Conservation (phyloP, 164 flowering plant genomes). For the Taxillus chinensis region DNA sequence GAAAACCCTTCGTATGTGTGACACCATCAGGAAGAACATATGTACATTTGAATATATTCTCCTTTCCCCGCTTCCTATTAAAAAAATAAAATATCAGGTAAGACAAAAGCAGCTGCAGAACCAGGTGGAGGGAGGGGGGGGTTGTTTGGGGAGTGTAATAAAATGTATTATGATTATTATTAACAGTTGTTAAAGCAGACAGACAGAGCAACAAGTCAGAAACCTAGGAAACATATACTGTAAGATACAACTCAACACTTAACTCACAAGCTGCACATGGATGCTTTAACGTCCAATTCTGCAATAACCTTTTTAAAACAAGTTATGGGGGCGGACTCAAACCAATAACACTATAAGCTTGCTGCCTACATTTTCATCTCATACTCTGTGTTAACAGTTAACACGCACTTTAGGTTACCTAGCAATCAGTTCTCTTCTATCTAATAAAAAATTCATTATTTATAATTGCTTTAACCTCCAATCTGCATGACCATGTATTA, state of each 20-base stretch:
- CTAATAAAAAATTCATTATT: background rate
- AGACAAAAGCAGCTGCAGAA: background rate
- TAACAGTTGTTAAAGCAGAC: no score
- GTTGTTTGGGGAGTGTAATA: no score
- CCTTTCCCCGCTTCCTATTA: conserved; percentile 60
- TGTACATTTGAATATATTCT: conserved; percentile 59
- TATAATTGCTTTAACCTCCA: background rate
- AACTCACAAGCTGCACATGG: background rate
- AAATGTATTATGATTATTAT: no score
- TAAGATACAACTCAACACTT: background rate
- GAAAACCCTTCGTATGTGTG: conserved; percentile 68
- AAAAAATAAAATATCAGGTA: background rate
- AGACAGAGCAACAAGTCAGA: no score
- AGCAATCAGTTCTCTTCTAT: background rate
- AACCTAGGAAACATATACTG: no score
- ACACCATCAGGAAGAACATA: conserved; percentile 96
- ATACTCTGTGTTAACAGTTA: background rate
- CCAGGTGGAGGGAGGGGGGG: no score
- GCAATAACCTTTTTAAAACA: no score
- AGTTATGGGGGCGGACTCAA: no score
- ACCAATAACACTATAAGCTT: background rate
- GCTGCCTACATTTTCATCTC: background rate
- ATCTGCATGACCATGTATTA: no score
- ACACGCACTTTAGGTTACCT: background rate
- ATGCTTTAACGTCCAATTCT: no score